Evolutionary conservation across 2,329 filamentous ascomycete species (phyloP).

Genomic region (Cladosporium sp.): DNA sequence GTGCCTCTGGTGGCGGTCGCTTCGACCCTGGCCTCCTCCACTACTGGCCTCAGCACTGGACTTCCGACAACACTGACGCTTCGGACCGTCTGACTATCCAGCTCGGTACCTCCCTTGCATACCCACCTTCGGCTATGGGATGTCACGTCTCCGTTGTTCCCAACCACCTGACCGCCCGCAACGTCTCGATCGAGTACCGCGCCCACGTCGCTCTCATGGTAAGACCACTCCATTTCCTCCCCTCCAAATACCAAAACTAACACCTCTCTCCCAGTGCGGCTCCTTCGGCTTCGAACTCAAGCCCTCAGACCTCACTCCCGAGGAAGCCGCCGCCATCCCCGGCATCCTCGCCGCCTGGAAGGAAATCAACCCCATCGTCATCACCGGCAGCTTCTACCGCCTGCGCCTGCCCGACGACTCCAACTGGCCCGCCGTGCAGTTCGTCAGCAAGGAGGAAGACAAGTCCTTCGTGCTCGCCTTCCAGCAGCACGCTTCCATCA

Average conservation of each 20-base stretch:
- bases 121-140: conserved; percentile 65
- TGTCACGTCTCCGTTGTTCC: conserved; percentile 66
- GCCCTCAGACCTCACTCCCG: conserved; percentile 53
- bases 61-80: conserved; percentile 66
- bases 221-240: not conserved
- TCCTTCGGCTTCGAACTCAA: conserved; percentile 67
- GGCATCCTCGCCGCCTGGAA: conserved; percentile 57
- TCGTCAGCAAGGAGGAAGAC: conserved; percentile 55
- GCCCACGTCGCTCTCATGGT: conserved; percentile 67
- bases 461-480: conserved; percentile 62
- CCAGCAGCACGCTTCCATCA: conserved; percentile 56
- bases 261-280: conserved; percentile 49
- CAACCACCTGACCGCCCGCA: conserved; percentile 59
- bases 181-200: conserved; percentile 60
- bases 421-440: conserved; percentile 65
- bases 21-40: conserved; percentile 56
- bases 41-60: conserved; percentile 57
- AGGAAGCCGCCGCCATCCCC: conserved; percentile 58
- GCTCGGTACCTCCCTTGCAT: conserved; percentile 64
- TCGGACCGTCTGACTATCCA: conserved; percentile 64
- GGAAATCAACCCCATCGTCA: conserved; percentile 60
- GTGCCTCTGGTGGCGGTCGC: conserved; percentile 64
- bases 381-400: conserved; percentile 62
- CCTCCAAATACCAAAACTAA: not conserved
- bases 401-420: conserved; percentile 60